Conservation (phyloP, 176 grass and related monocot genomes). For the Alopecurus myosuroides region DNA sequence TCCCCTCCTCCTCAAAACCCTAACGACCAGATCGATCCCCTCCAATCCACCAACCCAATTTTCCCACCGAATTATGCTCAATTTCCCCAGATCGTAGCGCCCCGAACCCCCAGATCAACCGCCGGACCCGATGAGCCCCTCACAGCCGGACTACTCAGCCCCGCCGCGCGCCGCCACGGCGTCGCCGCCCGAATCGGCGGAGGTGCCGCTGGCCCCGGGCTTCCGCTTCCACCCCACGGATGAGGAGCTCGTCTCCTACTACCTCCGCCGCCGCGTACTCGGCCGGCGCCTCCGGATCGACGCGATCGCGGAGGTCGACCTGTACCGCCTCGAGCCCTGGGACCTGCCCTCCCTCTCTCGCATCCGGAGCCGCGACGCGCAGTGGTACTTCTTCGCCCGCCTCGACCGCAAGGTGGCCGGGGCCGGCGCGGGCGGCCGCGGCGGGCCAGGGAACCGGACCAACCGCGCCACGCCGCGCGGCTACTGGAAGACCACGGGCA, state of each 20-base stretch:
- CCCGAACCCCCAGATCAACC: background rate
- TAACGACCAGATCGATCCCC: background rate
- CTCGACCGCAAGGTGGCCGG: conserved; percentile 82
- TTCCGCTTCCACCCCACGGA: conserved; percentile 98
- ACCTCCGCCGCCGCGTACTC: conserved; percentile 67
- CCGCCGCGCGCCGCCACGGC: background rate
- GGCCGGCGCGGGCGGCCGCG: conserved; percentile 30
- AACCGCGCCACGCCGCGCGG: conserved; percentile 82
- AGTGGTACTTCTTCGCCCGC: conserved; percentile 95
- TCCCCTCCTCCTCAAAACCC: background rate
- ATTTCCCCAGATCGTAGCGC: background rate
- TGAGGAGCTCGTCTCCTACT: conserved; percentile 95
- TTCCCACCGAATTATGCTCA: background rate
- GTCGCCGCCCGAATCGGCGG: background rate
- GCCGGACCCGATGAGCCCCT: background rate
- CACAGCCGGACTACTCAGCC: background rate
- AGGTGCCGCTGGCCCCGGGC: conserved; percentile 73
- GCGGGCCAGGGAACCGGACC: conserved; percentile 48
- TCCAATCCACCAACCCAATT: background rate
- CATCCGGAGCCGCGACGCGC: conserved; percentile 84
- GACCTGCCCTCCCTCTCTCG: conserved; percentile 73
- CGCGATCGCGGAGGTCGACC: conserved; percentile 89
- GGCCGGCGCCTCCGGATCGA: conserved; percentile 58
- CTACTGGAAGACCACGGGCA: conserved; percentile 97
- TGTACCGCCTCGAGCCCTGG: conserved; percentile 91